Evolutionary conservation across 768 basidiomycete species (phyloP).

Genomic region (Phlebiopsis flavidoalba): DNA sequence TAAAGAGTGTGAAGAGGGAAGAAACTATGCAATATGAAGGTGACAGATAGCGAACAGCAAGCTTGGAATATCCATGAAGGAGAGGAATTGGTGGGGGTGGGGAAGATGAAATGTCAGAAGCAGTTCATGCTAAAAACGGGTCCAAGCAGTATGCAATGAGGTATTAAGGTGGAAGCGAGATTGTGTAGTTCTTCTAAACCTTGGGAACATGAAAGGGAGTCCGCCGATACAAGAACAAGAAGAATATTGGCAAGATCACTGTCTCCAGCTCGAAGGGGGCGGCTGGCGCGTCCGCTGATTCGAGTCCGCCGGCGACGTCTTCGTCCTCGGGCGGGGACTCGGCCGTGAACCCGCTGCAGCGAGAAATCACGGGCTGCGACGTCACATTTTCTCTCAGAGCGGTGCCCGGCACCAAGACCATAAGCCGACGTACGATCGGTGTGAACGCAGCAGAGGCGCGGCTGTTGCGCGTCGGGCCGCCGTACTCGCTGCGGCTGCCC

Average conservation of each 20-base stretch:
- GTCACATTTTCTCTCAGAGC: no score
- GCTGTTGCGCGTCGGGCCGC: conserved; percentile 26
- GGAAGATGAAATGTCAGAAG: background rate
- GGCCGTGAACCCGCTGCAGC: conserved; percentile 14
- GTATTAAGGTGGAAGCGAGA: conserved; percentile 1
- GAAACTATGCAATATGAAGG: conserved; percentile 2
- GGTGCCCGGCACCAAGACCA: background rate
- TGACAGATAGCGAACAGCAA: background rate
- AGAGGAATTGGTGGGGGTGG: background rate
- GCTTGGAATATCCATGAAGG: background rate
- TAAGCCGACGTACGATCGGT: conserved; percentile 3
- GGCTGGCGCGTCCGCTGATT: conserved; percentile 10
- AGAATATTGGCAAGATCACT: background rate
- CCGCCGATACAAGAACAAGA: background rate
- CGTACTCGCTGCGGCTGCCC: conserved; percentile 64
- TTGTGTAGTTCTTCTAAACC: background rate
- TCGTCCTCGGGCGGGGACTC: conserved; percentile 23
- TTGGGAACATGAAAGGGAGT: background rate
- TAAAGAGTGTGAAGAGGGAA: background rate
- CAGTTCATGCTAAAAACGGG: background rate
- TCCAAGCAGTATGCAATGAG: background rate
- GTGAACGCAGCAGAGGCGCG: conserved; percentile 14
- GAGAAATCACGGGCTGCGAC: conserved; percentile 8
- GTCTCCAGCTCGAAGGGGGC: conserved; percentile 28
- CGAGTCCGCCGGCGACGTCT: conserved; percentile 26